Evolutionary conservation across 192 early-diverging fungal species (phyloP), one percentile per base, ranked within the genome.

Genomic region (Entophlyctis helioformis): DNA sequence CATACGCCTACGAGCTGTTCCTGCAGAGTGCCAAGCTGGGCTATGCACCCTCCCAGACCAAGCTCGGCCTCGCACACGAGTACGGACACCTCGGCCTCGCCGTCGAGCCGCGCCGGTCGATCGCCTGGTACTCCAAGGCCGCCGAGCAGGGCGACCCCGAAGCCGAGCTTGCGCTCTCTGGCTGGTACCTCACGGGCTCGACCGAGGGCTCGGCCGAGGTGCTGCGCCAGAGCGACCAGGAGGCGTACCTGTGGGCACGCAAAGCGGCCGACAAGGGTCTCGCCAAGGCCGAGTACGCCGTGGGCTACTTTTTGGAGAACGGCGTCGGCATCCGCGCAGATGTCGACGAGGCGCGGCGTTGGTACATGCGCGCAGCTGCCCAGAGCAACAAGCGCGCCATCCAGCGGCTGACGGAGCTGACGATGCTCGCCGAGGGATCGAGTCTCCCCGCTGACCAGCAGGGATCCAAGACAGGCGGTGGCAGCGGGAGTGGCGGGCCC

Each of bases 231-330:
- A 87, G 74, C 48, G 94, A 97, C 60, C 76, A 73, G 19, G 87
- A 97, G 59, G 92, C 96, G n/a, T 99, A 92, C 55, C 63, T 89
- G 50, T 99, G 96, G 96, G 92, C 96, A 15, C 76, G 89, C 16
- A 87, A 87, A 45, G 89, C 96, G 13, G 96, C 96, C 1, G 91
- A 95, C 54, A 93, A 87, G 60, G 86, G 88, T 11, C 69, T 89
- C 23, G 80, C 91, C 12, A 92, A 94, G 64, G 96, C 92, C 13
- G 92, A 97, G 60, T 97, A 89, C 53, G 91, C 92, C 1, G 84
- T 99, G 7, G 96, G 89, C 6, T 95, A 95, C 60, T 99, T 89
- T 60, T 75, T 77, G 31, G 91, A 98, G 63, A 76, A 69, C 49
- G 92, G 91, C 24, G 85, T 95, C 37, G 95, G 95, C 25, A 79